These are phyloP conservation scores for Flueggea neowawraea DNA, from an alignment of 441 rosid genomes.

Conservation along the genomic window DNA sequence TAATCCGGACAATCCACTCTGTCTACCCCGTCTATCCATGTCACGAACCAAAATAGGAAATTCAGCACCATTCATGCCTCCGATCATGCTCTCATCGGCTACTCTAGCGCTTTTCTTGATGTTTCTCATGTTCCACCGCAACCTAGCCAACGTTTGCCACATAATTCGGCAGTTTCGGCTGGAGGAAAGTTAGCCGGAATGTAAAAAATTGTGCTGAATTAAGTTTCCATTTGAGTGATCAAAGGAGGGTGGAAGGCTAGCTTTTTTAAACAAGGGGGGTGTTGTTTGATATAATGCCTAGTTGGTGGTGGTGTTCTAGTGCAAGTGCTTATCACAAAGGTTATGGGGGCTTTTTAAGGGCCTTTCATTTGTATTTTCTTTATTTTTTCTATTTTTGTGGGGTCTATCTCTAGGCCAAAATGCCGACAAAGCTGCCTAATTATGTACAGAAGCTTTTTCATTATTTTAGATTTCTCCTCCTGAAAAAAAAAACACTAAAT, in stretches of 20 bases:
- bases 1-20: conserved; percentile 32
- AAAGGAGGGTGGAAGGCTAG: too few species aligned
- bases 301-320: conserved; percentile 37
- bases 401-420: conserved; percentile 16
- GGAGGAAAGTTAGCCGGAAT: neutral
- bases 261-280: neutral
- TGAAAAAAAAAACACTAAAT: too few species aligned
- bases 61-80: conserved; percentile 21
- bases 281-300: conserved; percentile 27
- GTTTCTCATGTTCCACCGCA: conserved; percentile 40
- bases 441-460: conserved; percentile 1
- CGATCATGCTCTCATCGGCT: conserved; percentile 59
- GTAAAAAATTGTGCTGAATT: neutral
- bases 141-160: conserved; percentile 38
- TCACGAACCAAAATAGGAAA: conserved; percentile 16
- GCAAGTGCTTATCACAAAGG: conserved; percentile 36
- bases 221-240: neutral
- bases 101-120: conserved; percentile 60
- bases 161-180: conserved; percentile 12
- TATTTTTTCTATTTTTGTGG: neutral
- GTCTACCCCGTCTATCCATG: conserved; percentile 7
- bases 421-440: conserved; percentile 36
- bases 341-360: conserved; percentile 26
- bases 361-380: conserved; percentile 11
- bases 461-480: neutral